phyloP scores from a whole-genome alignment of 345 rosid species.

The Pseudoturritis turrita region DNA sequence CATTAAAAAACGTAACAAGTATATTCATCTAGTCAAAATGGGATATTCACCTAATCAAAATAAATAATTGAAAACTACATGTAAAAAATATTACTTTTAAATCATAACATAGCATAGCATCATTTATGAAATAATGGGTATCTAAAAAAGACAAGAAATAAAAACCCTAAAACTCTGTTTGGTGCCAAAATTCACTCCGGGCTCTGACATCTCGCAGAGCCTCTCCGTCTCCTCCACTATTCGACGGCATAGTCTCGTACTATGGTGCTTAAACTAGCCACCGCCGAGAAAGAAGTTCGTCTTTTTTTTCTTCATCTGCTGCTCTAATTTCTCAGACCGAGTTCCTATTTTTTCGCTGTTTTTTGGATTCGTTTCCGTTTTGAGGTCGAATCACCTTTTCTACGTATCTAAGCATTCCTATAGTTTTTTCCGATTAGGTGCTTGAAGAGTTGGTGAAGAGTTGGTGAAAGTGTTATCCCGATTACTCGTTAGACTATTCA shows the following conservation, averaged over 20 bases:
- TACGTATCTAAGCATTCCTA: background rate
- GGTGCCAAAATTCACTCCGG: background rate
- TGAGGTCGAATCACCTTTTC: background rate
- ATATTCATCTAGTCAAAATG: too few species aligned
- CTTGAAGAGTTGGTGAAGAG: slow-evolving; percentile 59
- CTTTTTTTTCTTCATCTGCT: background rate
- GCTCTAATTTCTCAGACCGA: background rate
- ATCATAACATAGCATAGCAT: too few species aligned
- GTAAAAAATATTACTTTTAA: too few species aligned
- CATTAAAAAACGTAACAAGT: too few species aligned
- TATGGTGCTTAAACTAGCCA: slow-evolving; percentile 10
- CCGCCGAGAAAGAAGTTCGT: background rate
- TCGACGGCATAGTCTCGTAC: background rate
- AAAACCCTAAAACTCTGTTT: background rate
- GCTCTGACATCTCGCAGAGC: background rate
- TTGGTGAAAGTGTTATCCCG: too few species aligned
- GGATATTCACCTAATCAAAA: too few species aligned
- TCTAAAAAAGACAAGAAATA: background rate
- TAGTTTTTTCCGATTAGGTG: slow-evolving; percentile 28
- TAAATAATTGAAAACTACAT: too few species aligned
- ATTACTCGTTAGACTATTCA: slow-evolving; percentile 42
- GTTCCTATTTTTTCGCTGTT: background rate
- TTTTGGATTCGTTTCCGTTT: background rate
- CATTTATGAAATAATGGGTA: too few species aligned
- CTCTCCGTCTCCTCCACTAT: background rate